Base-by-base conservation (phyloP, 2,329 filamentous ascomycete genomes). In the Colletotrichum incanum region DNA sequence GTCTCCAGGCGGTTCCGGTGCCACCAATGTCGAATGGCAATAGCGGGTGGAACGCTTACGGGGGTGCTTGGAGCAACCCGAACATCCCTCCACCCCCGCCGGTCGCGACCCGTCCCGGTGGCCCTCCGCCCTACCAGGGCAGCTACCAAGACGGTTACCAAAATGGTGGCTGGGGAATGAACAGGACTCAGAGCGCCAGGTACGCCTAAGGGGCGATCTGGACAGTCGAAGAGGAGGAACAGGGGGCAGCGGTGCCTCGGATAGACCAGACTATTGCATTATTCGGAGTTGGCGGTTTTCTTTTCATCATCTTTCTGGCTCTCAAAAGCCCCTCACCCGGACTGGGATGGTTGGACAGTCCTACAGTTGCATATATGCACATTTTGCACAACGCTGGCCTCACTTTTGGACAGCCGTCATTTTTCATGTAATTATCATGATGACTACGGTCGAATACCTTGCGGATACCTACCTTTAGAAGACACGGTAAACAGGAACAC, bases 1-100 rank as follows among this genome's bases (percentile, higher is more conserved):
- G 58, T 71, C 72, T 76, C 43, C 80, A 79, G 69, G 72, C 75
- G 14, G 54, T 70, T 5, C 60, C 60, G 18, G 52, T 47, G 47
- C 74, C 74, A 20, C 74, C 75, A 34, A 73, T 68, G 39, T 52
- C 67, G 41, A 67, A 66, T 20, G 8, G 28, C 55, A 56, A 45
- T 50, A 23, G 60, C 47, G 47, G 47, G 3, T 76, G 75, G 74
- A 73, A 75, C 47, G 72, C 71, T 23, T 73, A 75, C 66, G 74
- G 73, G 37, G 74, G 72, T 2, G 65, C 64, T 16, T 74, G 70
- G 70, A 50, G 50, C 28, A 62, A 69, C 12, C 47, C 65, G 39
- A 72, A 68, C 34, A 58, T 71, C 14, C 68, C 72, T 31, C 58
- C 68, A 8, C 68, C 68, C 3, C 68, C 72, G n/a, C 72, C 63